Evolutionary conservation across 306 rosid species (phyloP).

Genomic region (Cicer cuneatum): DNA sequence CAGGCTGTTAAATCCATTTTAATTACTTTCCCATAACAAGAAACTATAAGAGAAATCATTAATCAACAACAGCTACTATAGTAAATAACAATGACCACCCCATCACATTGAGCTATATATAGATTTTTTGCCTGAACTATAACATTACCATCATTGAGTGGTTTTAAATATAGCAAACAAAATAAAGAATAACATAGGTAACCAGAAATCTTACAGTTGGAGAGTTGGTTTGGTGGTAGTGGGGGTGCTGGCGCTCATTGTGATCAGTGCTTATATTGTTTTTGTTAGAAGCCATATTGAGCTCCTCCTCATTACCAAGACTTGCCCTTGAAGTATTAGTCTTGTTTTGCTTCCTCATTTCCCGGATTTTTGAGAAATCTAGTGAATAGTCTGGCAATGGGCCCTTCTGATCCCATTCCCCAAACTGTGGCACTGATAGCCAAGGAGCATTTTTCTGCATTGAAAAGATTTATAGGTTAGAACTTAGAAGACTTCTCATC

Average conservation of each 20-base stretch:
- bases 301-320: conserved; percentile 97
- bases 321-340: conserved; percentile 86
- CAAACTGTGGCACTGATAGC: conserved; percentile 96
- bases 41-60: neutral
- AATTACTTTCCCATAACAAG: conserved; percentile 17
- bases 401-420: conserved; percentile 98
- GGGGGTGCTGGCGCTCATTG: conserved; percentile 61
- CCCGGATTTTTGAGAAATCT: conserved; percentile 95
- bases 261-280: conserved; percentile 45
- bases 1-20: neutral
- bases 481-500: conserved; percentile 23
- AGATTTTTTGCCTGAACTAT: neutral
- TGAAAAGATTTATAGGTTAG: conserved; percentile 8
- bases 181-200: conserved; percentile 38
- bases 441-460: conserved; percentile 85
- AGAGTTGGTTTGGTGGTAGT: conserved; percentile 67
- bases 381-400: conserved; percentile 90
- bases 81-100: neutral
- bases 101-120: too few species aligned
- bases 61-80: conserved; percentile 16
- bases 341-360: conserved; percentile 95
- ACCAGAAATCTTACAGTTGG: conserved; percentile 73
- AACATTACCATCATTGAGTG: neutral
- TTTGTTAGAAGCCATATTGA: conserved; percentile 55
- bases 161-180: neutral